phyloP scores from a whole-genome alignment of 306 rosid species.

The Leucaena leucocephala region DNA sequence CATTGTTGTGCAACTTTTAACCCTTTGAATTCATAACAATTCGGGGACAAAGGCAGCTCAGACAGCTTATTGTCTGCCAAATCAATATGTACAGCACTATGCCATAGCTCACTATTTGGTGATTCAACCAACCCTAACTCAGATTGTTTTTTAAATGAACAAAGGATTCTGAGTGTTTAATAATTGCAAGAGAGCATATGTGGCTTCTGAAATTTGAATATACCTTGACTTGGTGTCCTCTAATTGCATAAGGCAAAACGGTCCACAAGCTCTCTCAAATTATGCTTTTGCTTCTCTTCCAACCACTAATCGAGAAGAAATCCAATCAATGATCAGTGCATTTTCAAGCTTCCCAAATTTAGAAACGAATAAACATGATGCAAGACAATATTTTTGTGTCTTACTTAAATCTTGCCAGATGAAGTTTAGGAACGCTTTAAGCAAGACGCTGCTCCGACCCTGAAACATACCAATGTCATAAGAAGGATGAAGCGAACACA shows the following conservation, averaged over 20 bases:
- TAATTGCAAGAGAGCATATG: background rate
- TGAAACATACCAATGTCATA: background rate
- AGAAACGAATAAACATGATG: background rate
- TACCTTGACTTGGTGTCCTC: background rate
- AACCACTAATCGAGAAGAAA: background rate
- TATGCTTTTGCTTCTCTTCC: background rate
- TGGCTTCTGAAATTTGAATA: background rate
- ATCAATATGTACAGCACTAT: background rate
- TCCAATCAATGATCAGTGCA: constrained; percentile 3
- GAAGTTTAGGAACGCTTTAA: background rate
- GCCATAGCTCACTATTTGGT: constrained; percentile 8
- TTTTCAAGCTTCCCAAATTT: background rate
- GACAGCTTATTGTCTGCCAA: background rate
- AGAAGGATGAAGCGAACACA: background rate
- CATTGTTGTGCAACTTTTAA: too few relatives aligned
- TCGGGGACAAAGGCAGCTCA: background rate
- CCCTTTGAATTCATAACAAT: background rate
- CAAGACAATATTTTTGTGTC: background rate
- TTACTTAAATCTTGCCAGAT: background rate
- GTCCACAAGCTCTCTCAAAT: background rate
- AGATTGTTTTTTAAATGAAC: background rate
- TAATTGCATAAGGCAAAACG: background rate
- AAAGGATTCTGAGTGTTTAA: background rate
- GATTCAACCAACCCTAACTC: constrained; percentile 5
- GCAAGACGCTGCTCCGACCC: background rate